phyloP scores from a whole-genome alignment of 2,329 filamentous ascomycete genomes.

The Trichoderma endophyticum region DNA sequence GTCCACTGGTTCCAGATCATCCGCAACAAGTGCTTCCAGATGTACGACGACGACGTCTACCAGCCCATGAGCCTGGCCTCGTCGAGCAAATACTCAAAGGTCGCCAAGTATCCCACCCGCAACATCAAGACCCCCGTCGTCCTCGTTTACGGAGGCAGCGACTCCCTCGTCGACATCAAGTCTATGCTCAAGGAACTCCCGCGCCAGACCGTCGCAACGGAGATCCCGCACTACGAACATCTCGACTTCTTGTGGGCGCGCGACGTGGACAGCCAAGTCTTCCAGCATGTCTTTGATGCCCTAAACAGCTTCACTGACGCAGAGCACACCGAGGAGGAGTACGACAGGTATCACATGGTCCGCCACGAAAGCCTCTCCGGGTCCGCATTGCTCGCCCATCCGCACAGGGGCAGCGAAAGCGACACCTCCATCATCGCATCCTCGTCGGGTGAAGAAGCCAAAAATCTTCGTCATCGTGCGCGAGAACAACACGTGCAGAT shows the following conservation, averaged over 20 bases:
- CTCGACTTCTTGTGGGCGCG: constrained; percentile 93
- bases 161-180: constrained; percentile 90
- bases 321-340: constrained; percentile 58
- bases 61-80: constrained; percentile 69
- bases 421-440: constrained; percentile 33
- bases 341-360: constrained; percentile 53
- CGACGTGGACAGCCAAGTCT: constrained; percentile 80
- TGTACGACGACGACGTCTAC: constrained; percentile 95
- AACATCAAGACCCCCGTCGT: constrained; percentile 97
- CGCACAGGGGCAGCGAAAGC: constrained; percentile 35
- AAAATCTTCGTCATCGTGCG: constrained; percentile 19
- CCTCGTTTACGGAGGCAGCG: constrained; percentile 86
- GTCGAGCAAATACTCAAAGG: constrained; percentile 85
- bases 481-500: neutral
- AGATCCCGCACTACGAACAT: constrained; percentile 92
- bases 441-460: constrained; percentile 22
- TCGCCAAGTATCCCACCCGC: constrained; percentile 90
- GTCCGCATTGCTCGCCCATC: constrained; percentile 29
- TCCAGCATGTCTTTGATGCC: constrained; percentile 87
- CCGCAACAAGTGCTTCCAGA: constrained; percentile 91
- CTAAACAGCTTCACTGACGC: constrained; percentile 67
- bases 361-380: constrained; percentile 50
- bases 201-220: constrained; percentile 75
- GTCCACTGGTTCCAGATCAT: constrained; percentile 99
- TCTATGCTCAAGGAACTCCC: constrained; percentile 90